Evolutionary conservation across 2,329 filamentous ascomycete genomes (phyloP).

Genomic region (Trichoderma gracile): DNA sequence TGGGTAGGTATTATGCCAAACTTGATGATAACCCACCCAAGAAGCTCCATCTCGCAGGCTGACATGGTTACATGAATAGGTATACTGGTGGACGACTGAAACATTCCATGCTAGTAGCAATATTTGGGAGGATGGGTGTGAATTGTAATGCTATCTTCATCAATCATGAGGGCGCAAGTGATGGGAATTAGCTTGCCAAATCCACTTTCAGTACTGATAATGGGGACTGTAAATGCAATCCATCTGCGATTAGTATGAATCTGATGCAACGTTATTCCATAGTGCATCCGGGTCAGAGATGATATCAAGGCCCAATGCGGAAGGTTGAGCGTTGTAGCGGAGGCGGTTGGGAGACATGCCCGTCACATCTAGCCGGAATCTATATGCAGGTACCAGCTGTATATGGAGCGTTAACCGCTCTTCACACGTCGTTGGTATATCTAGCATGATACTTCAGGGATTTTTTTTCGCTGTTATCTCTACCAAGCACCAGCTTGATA

Average conservation of each 20-base stretch:
- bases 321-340: slow-evolving; percentile 5
- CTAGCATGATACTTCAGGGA: no score
- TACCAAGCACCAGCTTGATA: no score
- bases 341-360: not conserved
- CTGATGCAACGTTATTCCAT: slow-evolving; percentile 23
- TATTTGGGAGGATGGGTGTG: no score
- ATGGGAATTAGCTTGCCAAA: not conserved
- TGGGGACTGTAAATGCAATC: slow-evolving; percentile 7
- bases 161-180: not conserved
- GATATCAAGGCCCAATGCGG: slow-evolving; percentile 1
- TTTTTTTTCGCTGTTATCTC: no score
- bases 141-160: not conserved
- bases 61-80: slow-evolving; percentile 22
- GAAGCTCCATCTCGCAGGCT: not conserved
- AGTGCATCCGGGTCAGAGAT: not conserved
- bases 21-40: not conserved
- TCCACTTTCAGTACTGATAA: slow-evolving; percentile 1
- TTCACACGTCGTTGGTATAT: not conserved
- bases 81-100: not conserved
- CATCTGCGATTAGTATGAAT: not conserved
- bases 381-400: slow-evolving; percentile 5
- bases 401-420: not conserved
- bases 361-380: not conserved
- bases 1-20: slow-evolving; percentile 7
- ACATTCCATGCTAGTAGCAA: not conserved